These are phyloP conservation scores for Penicillium thymicola DNA, from an alignment of 2,329 filamentous ascomycete species.

Conservation along the genomic window DNA sequence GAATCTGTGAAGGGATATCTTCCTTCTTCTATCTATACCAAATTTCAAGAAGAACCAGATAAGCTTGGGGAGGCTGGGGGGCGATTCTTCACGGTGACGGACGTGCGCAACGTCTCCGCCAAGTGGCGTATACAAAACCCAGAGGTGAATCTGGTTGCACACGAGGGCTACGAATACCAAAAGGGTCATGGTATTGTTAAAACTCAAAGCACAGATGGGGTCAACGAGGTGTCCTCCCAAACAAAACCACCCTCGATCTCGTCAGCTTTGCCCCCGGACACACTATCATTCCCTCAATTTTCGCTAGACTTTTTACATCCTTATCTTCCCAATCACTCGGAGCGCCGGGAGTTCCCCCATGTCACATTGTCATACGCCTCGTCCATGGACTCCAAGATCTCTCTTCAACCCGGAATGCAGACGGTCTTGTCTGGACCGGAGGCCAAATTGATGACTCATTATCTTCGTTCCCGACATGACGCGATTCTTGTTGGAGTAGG, in stretches of 20 bases:
- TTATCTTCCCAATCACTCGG: conserved; percentile 48
- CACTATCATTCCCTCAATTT: conserved; percentile 45
- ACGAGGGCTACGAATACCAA: conserved; percentile 46
- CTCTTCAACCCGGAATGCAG: conserved; percentile 72
- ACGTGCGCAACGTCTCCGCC: conserved; percentile 48
- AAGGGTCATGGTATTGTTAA: conserved; percentile 44
- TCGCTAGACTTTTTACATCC: conserved; percentile 48
- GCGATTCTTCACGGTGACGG: conserved; percentile 46
- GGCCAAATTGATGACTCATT: conserved; percentile 92
- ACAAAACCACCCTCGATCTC: conserved; percentile 11
- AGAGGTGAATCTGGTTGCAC: conserved; percentile 42
- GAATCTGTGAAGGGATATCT: conserved; percentile 48
- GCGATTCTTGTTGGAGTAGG: conserved; percentile 82
- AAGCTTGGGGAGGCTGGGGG: conserved; percentile 46
- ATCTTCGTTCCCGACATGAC: conserved; percentile 75
- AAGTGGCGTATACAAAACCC: conserved; percentile 48
- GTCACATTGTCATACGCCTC: conserved; percentile 87
- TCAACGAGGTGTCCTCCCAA: conserved; percentile 8
- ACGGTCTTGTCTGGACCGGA: conserved; percentile 78
- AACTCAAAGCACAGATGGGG: conserved; percentile 18
- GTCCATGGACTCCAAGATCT: conserved; percentile 78
- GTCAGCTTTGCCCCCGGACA: conserved; percentile 35
- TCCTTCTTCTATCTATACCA: conserved; percentile 49
- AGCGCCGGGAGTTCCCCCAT: conserved; percentile 45
- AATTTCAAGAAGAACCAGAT: conserved; percentile 46